Percentiles rank a stretch among this genome's conserved stretches.
phyloP scores from a whole-genome alignment of 495 filamentous ascomycete species.

The Aspergillus cavernicola region DNA sequence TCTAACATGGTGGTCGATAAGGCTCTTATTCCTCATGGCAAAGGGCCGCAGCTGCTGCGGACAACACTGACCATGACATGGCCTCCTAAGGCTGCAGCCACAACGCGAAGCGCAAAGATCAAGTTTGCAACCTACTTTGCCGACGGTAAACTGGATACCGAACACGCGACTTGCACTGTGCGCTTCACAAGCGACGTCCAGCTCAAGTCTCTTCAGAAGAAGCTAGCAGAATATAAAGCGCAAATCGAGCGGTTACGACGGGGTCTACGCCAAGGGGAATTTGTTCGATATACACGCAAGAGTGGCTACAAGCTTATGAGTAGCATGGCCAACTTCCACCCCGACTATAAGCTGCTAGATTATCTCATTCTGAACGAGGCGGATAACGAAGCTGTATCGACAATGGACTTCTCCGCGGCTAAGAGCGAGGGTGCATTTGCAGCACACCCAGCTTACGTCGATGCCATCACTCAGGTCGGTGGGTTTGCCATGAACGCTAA shows the following conservation, averaged over 20 bases:
- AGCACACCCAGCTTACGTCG: neutral
- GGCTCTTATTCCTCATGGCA: neutral
- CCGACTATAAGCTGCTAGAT: neutral
- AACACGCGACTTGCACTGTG: neutral
- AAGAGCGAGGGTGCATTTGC: neutral
- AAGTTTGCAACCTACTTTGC: neutral
- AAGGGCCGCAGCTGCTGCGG: neutral
- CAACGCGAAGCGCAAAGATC: neutral
- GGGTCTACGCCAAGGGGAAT: neutral
- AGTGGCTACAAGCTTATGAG: neutral
- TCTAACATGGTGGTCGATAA: neutral
- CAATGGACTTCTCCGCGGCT: neutral
- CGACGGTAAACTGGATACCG: neutral
- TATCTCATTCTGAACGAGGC: neutral
- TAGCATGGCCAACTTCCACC: conserved; percentile 1
- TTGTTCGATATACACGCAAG: neutral
- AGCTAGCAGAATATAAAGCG: neutral
- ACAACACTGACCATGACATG: neutral
- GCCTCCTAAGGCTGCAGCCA: conserved; percentile 1
- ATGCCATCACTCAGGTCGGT: conserved; percentile 39
- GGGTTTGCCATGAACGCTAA: conserved; percentile 80
- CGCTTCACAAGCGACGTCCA: neutral
- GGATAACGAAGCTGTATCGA: neutral
- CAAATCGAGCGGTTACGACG: neutral
- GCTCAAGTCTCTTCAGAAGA: neutral